Base-by-base conservation (phyloP, 108 stramenopile genomes). In the Cyclotella cryptica region DNA sequence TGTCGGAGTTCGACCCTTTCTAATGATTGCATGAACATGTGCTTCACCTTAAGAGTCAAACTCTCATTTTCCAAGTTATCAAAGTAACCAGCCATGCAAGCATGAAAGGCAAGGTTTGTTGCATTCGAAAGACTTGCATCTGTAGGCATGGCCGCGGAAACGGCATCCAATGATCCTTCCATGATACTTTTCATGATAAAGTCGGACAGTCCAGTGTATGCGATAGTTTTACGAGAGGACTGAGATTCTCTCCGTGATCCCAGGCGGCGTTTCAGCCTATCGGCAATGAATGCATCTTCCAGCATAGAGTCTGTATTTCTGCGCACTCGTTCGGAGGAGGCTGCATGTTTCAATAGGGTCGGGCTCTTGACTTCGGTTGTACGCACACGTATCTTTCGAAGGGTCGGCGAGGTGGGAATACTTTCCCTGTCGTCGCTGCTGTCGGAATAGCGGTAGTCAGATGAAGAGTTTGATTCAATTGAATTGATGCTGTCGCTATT, bases 241-340 rank as follows among this genome's bases (percentile, higher is more conserved):
- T 52, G 66, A 42, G 18, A 63, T 29, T 85, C 51, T 19, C 76
- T 58, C 35, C 85, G 55, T 26, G 77, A 70, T 58, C 14, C 58
- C 14, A 85, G 70, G 12, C 85, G 61, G 14, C 79, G 60, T 35
- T 77, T 76, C 28, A 81, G 71, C 43, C 69, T 75, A 53, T 64
- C 61, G 6, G 73, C 84, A 41, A 85, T 72, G 26, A 80, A 71
- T 26, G 57, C 80, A 77, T 85, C 85, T 65, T 81, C 80, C 41
- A 85, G 47, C 77, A 85, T 85, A 51, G 78, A 80, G 47, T 85
- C 85, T 15, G 85, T 82, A 49, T 82, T 85, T 27, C 85, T 59
- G 53, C 44, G 69, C 28, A 82, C 80, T 53, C 77, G 52, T 60
- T 81, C 77, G 17, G 66, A 51, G 27, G 69, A 77, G 10, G 85